Conservation (phyloP, 352 stramenopile genomes). For the Pythium dissimile region DNA sequence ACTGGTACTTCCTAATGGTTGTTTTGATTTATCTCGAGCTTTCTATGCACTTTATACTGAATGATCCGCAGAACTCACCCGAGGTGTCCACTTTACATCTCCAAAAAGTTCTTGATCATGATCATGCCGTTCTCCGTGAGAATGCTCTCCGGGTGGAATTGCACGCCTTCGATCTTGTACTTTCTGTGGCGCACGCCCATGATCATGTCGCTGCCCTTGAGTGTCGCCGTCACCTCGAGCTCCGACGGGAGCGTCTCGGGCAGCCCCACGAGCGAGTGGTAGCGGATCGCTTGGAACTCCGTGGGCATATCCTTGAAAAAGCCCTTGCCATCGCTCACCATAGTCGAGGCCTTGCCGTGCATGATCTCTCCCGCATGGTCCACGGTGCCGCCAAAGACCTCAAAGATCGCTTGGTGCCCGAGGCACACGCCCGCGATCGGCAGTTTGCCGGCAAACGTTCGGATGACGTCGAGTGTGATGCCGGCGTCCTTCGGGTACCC, state of each 20-base stretch:
- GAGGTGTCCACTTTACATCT: too few relatives aligned
- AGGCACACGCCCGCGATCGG: constrained; percentile 85
- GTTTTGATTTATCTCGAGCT: background rate
- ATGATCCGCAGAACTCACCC: too few relatives aligned
- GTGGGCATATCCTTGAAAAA: constrained; percentile 79
- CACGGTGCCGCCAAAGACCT: constrained; percentile 85
- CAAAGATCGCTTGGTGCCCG: constrained; percentile 84
- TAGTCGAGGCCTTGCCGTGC: constrained; percentile 84
- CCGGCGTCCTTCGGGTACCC: constrained; percentile 80
- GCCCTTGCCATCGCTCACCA: constrained; percentile 81
- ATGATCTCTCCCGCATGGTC: constrained; percentile 85
- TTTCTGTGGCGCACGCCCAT: constrained; percentile 87
- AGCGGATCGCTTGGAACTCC: constrained; percentile 82
- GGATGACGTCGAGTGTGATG: constrained; percentile 83
- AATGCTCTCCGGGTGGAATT: constrained; percentile 89
- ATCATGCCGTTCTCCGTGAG: constrained; percentile 77
- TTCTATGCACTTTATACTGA: too few relatives aligned
- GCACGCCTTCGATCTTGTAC: constrained; percentile 83
- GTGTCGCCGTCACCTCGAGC: constrained; percentile 77
- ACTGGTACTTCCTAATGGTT: too few relatives aligned
- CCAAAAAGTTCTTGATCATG: constrained; percentile 87
- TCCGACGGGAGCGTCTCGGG: constrained; percentile 76
- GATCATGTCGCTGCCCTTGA: constrained; percentile 85
- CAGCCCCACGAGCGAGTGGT: constrained; percentile 84
- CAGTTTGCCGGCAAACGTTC: constrained; percentile 73